Base-by-base conservation (phyloP, 2,329 filamentous ascomycete species). In the Colletotrichum truncatum region DNA sequence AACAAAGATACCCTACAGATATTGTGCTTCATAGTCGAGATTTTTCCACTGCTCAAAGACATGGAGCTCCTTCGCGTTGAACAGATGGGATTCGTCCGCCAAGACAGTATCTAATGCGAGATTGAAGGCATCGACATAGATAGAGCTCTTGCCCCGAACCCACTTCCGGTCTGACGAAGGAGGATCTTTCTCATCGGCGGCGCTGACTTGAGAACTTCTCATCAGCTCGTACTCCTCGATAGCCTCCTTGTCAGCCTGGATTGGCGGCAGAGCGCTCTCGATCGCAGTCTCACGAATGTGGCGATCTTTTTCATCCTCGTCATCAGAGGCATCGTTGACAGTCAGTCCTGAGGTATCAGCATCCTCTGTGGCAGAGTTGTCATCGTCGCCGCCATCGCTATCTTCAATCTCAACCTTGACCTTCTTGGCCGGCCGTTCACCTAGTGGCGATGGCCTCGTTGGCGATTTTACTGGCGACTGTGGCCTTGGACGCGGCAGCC, bases 41-140 rank as follows among this genome's bases (percentile, higher is more conserved):
- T 78, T 77, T 65, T 82, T 87, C 94, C 95, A 99, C 63, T 89
- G 83, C 3, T 82, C 79, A 74, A 99, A 98, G 0, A 98, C 85
- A 12, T 86, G 82, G 72, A 85, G 87, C 77, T 99, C 96, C 16
- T 88, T 90, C 63, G 89, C 87, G 71, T 96, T 87, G 74, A 98
- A 99, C 0, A 99, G 81, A 77, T 97, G 93, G 1, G 87, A 86
- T 77, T 99, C 96, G 62, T 98, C 93, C 51, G 93, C 89, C 11
- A 98, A 80, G 4, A 99, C 96, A 0, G 93, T 97, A 64, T 95
- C 90, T 51, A 99, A 81, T 2, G 95, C 93, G 12, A 98, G 83
- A 73, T 97, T 97, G 82, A 99, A 99, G 1, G 96, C 96, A 79
- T 99, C 96, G 16, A 98, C 93, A 72, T 99, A 99, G 59, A 99